Base-by-base conservation (phyloP, 2,329 filamentous ascomycete genomes). In the Colletotrichum tamarilloi region DNA sequence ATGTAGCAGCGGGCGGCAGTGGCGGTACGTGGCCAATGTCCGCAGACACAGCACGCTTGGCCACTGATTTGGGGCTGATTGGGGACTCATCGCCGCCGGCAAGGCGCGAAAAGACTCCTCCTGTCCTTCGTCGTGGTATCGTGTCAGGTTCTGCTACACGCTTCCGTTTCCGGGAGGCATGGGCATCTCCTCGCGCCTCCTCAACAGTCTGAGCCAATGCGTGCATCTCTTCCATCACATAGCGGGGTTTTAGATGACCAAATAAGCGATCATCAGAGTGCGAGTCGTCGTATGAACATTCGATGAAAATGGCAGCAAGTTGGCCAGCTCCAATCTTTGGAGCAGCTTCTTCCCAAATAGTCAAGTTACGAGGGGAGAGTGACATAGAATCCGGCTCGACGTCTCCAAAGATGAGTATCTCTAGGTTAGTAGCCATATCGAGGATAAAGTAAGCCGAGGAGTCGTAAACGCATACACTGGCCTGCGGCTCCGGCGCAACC, bases 361-460 rank as follows among this genome's bases (percentile, higher is more conserved):
- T 86, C n/a, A 88, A 84, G 76, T 97, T 98, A 28, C 95, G 91
- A 1, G 96, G 95, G 1, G 90, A 92, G 2, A 96, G 83, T 0
- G 95, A 97, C 30, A 98, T 84, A 9, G 91, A 92, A 82, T 99
- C 97, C 0, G 97, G 95, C 80, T 99, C 97, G 49, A 98, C 94
- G 76, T 99, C 97, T 22, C 97, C 97, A 80, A 98, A 98, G 62
- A 99, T 94, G 73, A 99, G 89, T 3, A 98, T 90, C 82, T 99
- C 96, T 38, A 89, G 89, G 1, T 90, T 89, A 0, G 91, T 93
- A 1, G 84, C 80, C 42, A 92, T 86, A 73, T 97, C 93, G 49
- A 94, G 93, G 76, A 99, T 93, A 82, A 99, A 98, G 82, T 95
- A 98, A 0, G 95, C 96, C 22, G 95, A 97, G 75, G 94, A 97